Percentiles rank a stretch among this genome's conserved stretches.
Evolutionary conservation across 1,284 basidiomycete species (phyloP).

Genomic region (Rhodotorula mucilaginosa): DNA sequence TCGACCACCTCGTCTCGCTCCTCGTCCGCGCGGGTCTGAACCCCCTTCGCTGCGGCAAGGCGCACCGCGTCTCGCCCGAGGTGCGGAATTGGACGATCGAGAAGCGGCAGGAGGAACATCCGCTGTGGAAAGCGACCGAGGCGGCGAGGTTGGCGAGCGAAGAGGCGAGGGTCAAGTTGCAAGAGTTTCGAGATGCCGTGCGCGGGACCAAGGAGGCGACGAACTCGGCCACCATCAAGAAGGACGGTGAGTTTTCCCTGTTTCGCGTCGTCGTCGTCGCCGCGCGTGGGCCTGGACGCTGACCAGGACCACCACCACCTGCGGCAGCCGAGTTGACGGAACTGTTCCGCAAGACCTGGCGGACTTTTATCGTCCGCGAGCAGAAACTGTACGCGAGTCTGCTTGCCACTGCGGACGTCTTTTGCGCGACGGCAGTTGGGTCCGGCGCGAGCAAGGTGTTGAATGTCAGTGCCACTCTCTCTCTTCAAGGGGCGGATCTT

Average conservation of each 20-base stretch:
- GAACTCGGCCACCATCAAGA: neutral
- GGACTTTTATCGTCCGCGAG: slow-evolving; percentile 44
- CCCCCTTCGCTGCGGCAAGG: slow-evolving; percentile 72
- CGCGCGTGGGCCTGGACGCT: too few relatives aligned
- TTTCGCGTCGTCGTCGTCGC: too few relatives aligned
- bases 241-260: too few relatives aligned
- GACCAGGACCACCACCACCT: too few relatives aligned
- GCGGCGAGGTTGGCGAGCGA: slow-evolving; percentile 49
- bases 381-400: slow-evolving; percentile 47
- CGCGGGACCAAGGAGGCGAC: neutral
- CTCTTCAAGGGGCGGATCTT: slow-evolving; percentile 9
- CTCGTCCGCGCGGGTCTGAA: slow-evolving; percentile 63
- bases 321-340: slow-evolving; percentile 39
- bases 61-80: slow-evolving; percentile 61
- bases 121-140: slow-evolving; percentile 55
- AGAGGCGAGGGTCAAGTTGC: slow-evolving; percentile 25
- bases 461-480: slow-evolving; percentile 23
- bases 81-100: slow-evolving; percentile 66
- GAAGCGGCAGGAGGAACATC: slow-evolving; percentile 46
- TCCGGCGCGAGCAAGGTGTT: slow-evolving; percentile 38
- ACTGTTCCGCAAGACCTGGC: slow-evolving; percentile 41
- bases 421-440: slow-evolving; percentile 49
- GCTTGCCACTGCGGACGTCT: slow-evolving; percentile 49
- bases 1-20: slow-evolving; percentile 86
- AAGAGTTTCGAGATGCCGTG: slow-evolving; percentile 25